Evolutionary conservation across 73 alveolate species (phyloP).

Genomic region (Stentor coeruleus): DNA sequence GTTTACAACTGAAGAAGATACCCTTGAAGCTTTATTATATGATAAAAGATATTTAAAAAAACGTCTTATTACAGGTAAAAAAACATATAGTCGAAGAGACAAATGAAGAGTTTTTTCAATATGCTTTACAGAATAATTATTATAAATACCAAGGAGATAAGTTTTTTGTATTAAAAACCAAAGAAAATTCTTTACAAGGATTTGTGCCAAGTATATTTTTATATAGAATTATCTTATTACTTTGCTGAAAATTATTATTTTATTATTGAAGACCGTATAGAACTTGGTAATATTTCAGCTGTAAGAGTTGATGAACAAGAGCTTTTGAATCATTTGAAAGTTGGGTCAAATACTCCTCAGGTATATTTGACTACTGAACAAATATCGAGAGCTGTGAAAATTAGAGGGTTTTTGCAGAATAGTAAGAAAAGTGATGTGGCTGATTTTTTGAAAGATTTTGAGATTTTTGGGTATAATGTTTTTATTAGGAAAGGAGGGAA

Average conservation of each 20-base stretch:
- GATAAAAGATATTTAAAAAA: background rate
- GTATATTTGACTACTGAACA: background rate
- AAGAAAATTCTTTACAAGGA: background rate
- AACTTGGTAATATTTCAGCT: background rate
- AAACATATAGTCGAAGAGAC: background rate
- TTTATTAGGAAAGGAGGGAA: background rate
- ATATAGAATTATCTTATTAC: background rate
- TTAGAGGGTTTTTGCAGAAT: background rate
- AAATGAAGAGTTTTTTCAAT: background rate
- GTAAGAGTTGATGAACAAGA: slow-evolving; percentile 10
- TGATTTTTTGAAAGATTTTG: background rate
- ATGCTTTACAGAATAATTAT: background rate
- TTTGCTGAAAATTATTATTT: background rate
- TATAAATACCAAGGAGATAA: background rate
- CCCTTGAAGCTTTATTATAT: background rate
- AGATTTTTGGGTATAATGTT: background rate
- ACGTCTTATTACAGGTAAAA: too few species aligned
- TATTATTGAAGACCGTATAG: background rate
- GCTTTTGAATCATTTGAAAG: background rate
- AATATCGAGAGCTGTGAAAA: slow-evolving; percentile 2
- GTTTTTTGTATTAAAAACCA: background rate
- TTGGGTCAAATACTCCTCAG: background rate
- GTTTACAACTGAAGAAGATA: background rate
- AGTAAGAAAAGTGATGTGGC: background rate
- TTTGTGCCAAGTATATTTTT: background rate